These are phyloP conservation scores for Chloris gayana DNA, from an alignment of 176 grass and related monocot species.

Conservation along the genomic window DNA sequence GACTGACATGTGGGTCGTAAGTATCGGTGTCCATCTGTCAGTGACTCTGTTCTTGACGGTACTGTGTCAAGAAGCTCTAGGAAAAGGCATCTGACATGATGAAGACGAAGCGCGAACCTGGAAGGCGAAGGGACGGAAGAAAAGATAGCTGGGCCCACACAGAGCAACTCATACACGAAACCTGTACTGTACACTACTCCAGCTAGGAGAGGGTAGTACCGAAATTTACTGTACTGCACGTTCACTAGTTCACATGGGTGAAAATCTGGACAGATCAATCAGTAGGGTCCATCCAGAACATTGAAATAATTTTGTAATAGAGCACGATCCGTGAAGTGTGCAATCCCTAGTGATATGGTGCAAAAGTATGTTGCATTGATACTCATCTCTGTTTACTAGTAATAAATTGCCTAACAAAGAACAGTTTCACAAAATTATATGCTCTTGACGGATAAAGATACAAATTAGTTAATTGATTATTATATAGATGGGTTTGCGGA, in stretches of 20 bases:
- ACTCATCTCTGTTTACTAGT: background rate
- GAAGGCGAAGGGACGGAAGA: background rate
- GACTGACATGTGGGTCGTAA: fast-evolving
- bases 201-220: too few species aligned
- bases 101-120: conserved; percentile 7
- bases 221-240: background rate
- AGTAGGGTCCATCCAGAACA: background rate
- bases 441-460: background rate
- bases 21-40: background rate
- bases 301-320: too few species aligned
- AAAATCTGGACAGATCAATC: background rate
- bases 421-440: background rate
- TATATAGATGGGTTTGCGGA: background rate
- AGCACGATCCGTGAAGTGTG: too few species aligned
- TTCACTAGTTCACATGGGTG: background rate
- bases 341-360: background rate
- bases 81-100: background rate
- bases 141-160: background rate
- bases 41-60: background rate
- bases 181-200: background rate
- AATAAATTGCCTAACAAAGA: background rate
- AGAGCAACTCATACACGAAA: background rate
- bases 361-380: background rate
- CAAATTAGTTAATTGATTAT: background rate
- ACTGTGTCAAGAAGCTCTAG: background rate